Percentiles rank a stretch among this genome's conserved stretches.
Evolutionary conservation across 106 monocot genomes (phyloP).

Genomic region (Dendrobium catenatum): DNA sequence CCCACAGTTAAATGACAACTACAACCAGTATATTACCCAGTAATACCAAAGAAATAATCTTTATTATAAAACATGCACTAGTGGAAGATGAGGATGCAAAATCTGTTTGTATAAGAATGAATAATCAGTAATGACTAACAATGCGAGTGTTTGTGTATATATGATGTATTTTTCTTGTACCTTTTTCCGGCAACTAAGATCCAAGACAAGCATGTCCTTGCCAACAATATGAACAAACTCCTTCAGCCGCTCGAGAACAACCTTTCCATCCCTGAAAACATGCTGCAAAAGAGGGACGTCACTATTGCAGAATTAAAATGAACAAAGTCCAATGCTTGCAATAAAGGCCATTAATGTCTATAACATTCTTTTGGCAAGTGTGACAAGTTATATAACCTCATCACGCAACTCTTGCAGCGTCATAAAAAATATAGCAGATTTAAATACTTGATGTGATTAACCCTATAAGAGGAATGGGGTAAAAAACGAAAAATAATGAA

Average conservation of each 20-base stretch:
- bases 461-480: background rate
- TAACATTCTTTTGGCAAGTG: background rate
- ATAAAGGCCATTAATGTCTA: background rate
- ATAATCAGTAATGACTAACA: background rate
- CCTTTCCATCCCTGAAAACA: constrained; percentile 70
- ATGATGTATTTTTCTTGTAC: constrained; percentile 25
- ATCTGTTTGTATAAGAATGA: background rate
- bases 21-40: too few species aligned
- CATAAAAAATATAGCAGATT: background rate
- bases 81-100: background rate
- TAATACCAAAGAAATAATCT: too few species aligned
- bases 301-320: background rate
- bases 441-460: background rate
- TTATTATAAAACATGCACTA: background rate
- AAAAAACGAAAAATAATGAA: background rate
- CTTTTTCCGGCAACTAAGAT: constrained; percentile 94
- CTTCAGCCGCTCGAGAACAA: constrained; percentile 61
- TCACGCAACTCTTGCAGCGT: background rate
- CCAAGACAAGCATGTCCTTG: constrained; percentile 68
- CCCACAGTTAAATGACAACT: too few species aligned
- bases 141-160: background rate
- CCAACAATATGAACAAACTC: constrained; percentile 52
- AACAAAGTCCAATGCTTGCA: background rate
- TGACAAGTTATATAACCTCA: background rate
- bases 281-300: constrained; percentile 34